phyloP scores from a whole-genome alignment of 257 asterid species.

The Salvia rosmarinus region DNA sequence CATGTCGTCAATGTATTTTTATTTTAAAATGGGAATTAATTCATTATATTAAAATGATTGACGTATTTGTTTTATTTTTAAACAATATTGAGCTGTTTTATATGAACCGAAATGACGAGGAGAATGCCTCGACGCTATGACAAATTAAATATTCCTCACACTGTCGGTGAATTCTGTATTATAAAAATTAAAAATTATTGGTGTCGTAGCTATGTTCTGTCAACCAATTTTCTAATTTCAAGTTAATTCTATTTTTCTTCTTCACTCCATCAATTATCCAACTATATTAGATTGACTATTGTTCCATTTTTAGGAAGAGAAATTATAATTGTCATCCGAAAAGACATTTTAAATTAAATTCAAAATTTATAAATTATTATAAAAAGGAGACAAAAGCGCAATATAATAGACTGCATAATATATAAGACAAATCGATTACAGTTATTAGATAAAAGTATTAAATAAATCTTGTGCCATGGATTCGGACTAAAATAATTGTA shows the following conservation, averaged over 20 bases:
- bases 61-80: no score
- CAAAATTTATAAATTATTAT: background rate
- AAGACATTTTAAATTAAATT: background rate
- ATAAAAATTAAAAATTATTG: background rate
- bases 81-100: no score
- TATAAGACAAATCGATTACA: background rate
- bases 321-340: background rate
- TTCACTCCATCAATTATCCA: background rate
- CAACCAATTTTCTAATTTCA: constrained; percentile 5
- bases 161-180: constrained; percentile 25
- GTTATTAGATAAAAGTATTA: background rate
- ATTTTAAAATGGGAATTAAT: no score
- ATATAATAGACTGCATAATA: background rate
- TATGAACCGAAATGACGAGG: constrained; percentile 20
- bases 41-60: no score
- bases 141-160: no score
- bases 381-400: background rate
- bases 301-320: background rate
- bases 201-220: background rate
- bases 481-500: background rate
- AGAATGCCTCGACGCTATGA: background rate
- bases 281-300: background rate
- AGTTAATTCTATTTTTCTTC: background rate
- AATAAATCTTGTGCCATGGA: background rate
- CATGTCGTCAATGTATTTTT: no score